Evolutionary conservation across 1,139 yeast species (phyloP).

Genomic region (Hansenula lynferdii): DNA sequence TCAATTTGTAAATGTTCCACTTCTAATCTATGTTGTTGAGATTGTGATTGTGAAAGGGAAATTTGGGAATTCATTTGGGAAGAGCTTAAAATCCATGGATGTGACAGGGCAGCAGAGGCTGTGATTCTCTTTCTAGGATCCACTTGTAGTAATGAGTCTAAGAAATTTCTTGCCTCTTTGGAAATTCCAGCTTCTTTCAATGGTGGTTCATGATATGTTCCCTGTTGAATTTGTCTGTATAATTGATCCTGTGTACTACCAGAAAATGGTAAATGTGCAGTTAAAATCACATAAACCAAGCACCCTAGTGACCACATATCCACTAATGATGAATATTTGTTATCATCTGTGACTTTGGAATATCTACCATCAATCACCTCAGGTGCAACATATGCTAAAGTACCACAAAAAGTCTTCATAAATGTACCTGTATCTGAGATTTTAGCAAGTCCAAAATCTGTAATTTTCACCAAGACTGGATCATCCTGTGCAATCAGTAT

Average conservation of each 20-base stretch:
- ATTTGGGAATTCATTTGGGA: constrained; percentile 33
- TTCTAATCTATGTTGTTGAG: constrained; percentile 58
- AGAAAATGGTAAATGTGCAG: constrained; percentile 91
- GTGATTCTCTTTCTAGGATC: constrained; percentile 67
- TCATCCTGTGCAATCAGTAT: constrained; percentile 86
- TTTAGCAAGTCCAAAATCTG: constrained; percentile 91
- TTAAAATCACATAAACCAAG: constrained; percentile 79
- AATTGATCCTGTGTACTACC: constrained; percentile 87
- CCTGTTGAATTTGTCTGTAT: constrained; percentile 68
- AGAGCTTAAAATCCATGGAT: constrained; percentile 42
- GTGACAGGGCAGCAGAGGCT: constrained; percentile 67
- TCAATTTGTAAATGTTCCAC: constrained; percentile 27
- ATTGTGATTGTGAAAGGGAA: constrained; percentile 66
- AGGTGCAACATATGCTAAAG: constrained; percentile 90
- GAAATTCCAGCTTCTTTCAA: constrained; percentile 64
- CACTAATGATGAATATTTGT: constrained; percentile 75
- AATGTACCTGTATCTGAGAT: constrained; percentile 71
- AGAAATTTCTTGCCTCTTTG: constrained; percentile 60
- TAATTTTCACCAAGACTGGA: constrained; percentile 83
- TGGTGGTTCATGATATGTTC: constrained; percentile 79
- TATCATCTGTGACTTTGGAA: constrained; percentile 32
- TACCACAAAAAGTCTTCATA: constrained; percentile 87
- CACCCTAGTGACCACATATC: constrained; percentile 98
- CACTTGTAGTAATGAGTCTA: constrained; percentile 64
- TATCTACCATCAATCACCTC: constrained; percentile 71